Percentiles rank a stretch among this genome's conserved stretches.
phyloP scores from a whole-genome alignment of 2,329 filamentous ascomycete genomes.

The Paracoccidioides lutzii region DNA sequence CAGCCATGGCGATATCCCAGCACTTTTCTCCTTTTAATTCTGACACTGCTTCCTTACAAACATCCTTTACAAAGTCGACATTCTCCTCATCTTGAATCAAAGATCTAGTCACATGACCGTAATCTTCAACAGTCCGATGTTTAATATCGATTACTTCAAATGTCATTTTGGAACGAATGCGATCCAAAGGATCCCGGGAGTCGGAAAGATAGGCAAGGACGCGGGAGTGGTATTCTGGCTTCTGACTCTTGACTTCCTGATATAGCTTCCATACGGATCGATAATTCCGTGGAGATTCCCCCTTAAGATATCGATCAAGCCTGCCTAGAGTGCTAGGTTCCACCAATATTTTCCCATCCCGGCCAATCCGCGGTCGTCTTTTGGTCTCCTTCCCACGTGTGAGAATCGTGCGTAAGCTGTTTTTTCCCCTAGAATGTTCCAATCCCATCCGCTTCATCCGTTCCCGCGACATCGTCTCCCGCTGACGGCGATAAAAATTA shows the following conservation, averaged over 20 bases:
- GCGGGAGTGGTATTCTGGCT: constrained; percentile 3
- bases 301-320: background rate
- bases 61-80: constrained; percentile 23
- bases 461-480: background rate
- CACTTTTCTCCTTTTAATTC: constrained; percentile 16
- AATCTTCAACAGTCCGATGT: constrained; percentile 31
- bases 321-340: background rate
- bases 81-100: constrained; percentile 29
- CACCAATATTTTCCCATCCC: background rate
- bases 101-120: constrained; percentile 33
- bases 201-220: constrained; percentile 28
- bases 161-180: constrained; percentile 32
- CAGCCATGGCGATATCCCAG: constrained; percentile 21
- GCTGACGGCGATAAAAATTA: background rate
- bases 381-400: background rate
- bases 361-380: background rate
- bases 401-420: background rate
- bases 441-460: background rate
- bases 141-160: constrained; percentile 31
- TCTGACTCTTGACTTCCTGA: background rate
- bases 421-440: background rate
- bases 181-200: constrained; percentile 28
- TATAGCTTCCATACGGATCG: background rate
- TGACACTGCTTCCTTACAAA: constrained; percentile 31
- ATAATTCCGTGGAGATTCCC: background rate